Conservation (phyloP, 73 alveolate species). For the Paramecium octaurelia region DNA sequence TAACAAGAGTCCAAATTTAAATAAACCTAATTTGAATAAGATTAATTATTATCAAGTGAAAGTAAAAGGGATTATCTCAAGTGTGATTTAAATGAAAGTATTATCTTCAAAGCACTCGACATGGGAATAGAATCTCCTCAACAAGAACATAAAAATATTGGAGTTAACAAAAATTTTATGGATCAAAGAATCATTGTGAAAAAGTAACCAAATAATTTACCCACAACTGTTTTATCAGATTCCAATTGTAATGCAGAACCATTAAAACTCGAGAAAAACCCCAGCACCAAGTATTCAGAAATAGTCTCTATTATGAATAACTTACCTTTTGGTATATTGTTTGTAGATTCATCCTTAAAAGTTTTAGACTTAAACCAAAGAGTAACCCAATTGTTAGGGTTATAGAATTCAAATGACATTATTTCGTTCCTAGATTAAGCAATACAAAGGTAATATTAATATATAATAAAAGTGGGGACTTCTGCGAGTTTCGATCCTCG, state of each 20-base stretch:
- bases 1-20: neutral
- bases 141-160: neutral
- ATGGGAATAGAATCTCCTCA: neutral
- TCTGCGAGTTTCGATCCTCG: neutral
- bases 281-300: neutral
- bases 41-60: neutral
- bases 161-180: neutral
- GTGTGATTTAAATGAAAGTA: neutral
- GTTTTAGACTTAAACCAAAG: neutral
- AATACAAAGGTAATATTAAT: neutral
- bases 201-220: neutral
- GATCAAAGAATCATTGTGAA: neutral
- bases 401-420: neutral
- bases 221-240: neutral
- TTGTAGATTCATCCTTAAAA: neutral
- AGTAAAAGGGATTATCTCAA: neutral
- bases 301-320: neutral
- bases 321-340: neutral
- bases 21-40: neutral
- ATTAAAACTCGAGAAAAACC: neutral
- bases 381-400: neutral
- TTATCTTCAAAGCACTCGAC: neutral
- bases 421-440: neutral
- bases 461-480: neutral
- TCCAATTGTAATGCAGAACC: neutral